Evolutionary conservation across 495 filamentous ascomycete species (phyloP).

Genomic region (Hyphodiscus hymeniophilus): DNA sequence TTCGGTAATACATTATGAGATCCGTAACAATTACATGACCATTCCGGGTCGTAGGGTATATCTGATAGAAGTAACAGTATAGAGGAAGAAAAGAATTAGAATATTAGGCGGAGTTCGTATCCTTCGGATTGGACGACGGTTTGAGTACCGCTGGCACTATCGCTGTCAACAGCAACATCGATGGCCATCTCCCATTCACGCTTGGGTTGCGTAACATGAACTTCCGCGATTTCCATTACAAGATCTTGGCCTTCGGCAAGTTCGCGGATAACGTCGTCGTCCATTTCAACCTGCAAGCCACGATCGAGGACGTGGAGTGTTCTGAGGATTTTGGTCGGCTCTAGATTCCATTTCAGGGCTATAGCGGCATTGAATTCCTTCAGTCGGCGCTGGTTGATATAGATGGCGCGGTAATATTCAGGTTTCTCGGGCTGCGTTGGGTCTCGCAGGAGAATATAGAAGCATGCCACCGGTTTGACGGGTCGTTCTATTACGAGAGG

Average conservation of each 20-base stretch:
- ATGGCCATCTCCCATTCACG: constrained; percentile 45
- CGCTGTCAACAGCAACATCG: constrained; percentile 32
- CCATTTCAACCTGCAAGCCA: constrained; percentile 76
- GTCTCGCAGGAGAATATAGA: constrained; percentile 66
- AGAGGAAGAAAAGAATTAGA: constrained; percentile 26
- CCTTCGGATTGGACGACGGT: constrained; percentile 27
- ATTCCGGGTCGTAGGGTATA: constrained; percentile 16
- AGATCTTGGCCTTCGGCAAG: constrained; percentile 90
- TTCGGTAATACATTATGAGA: constrained; percentile 6
- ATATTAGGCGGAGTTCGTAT: constrained; percentile 41
- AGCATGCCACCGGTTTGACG: constrained; percentile 73
- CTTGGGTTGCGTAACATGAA: constrained; percentile 32
- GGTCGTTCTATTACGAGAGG: constrained; percentile 60
- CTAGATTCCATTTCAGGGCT: constrained; percentile 69
- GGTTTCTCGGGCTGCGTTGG: constrained; percentile 42
- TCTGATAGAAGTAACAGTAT: background rate
- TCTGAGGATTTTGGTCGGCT: constrained; percentile 57
- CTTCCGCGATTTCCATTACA: constrained; percentile 41
- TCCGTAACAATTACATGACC: constrained; percentile 23
- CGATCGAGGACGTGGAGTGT: constrained; percentile 61
- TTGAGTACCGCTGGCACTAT: constrained; percentile 29
- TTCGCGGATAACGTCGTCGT: constrained; percentile 84
- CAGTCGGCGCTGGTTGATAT: constrained; percentile 68
- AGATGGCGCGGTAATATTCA: constrained; percentile 77
- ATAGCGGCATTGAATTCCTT: constrained; percentile 62